Conservation (phyloP, 768 basidiomycete species). For the Termitomyces sp. region DNA sequence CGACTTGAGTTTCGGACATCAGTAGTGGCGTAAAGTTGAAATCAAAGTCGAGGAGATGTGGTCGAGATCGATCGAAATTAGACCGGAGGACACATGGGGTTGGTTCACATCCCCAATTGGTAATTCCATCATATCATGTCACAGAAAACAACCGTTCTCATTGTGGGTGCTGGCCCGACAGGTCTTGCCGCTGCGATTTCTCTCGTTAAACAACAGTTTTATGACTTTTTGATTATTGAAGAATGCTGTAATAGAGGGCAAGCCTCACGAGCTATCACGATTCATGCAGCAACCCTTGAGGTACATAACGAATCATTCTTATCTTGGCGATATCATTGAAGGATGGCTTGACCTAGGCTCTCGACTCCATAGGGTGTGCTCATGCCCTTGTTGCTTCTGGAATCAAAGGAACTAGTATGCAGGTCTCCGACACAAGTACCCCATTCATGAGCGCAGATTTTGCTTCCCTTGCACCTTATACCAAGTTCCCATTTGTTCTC, state of each 20-base stretch:
- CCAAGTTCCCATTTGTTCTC: conserved; percentile 36
- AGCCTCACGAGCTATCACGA: conserved; percentile 36
- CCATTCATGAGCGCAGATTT: conserved; percentile 25
- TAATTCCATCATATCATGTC: conserved; percentile 10
- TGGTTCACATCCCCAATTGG: conserved; percentile 4
- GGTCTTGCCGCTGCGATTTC: conserved; percentile 43
- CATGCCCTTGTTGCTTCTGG: conserved; percentile 31
- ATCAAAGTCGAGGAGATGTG: neutral
- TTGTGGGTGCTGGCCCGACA: conserved; percentile 45
- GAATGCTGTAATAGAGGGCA: conserved; percentile 22
- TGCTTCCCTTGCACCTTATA: conserved; percentile 28
- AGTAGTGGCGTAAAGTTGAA: conserved; percentile 2
- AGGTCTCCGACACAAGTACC: conserved; percentile 23
- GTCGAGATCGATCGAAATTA: neutral
- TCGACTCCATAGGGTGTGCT: conserved; percentile 38
- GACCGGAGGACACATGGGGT: neutral
- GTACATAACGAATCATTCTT: conserved; percentile 17
- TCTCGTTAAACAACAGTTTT: conserved; percentile 34
- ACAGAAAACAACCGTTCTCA: conserved; percentile 32
- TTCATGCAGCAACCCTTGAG: conserved; percentile 51
- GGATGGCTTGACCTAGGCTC: conserved; percentile 24
- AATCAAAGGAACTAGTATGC: conserved; percentile 20
- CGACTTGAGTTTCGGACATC: conserved; percentile 29
- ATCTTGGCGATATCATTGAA: neutral
- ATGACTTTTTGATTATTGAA: conserved; percentile 39